Conservation (phyloP, 805 yeast species). For the Yarrowia divulgata region DNA sequence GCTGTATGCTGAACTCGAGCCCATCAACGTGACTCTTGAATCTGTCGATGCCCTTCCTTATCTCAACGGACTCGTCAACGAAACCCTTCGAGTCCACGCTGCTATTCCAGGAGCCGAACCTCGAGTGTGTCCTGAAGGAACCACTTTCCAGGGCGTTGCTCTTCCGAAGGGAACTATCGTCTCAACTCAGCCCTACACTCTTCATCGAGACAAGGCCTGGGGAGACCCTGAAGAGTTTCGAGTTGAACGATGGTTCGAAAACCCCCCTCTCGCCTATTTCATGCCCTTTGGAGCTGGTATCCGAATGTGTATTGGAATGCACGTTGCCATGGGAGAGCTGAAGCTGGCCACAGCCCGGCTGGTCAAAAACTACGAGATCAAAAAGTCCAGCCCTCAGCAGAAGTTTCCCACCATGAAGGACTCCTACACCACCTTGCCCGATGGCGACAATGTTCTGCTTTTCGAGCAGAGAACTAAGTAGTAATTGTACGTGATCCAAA, state of each 20-base stretch:
- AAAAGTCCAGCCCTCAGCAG: conserved; percentile 4
- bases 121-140: conserved; percentile 15
- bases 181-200: conserved; percentile 18
- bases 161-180: conserved; percentile 15
- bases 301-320: conserved; percentile 77
- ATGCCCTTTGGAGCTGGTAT: conserved; percentile 78
- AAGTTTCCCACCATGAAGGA: conserved; percentile 24
- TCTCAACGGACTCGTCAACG: conserved; percentile 17
- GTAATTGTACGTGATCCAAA: not conserved
- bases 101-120: conserved; percentile 28
- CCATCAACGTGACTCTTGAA: conserved; percentile 1
- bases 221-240: conserved; percentile 7
- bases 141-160: not conserved
- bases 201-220: conserved; percentile 21
- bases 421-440: conserved; percentile 16
- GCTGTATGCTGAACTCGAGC: conserved; percentile 19
- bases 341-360: conserved; percentile 63
- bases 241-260: conserved; percentile 54
- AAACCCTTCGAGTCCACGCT: conserved; percentile 22
- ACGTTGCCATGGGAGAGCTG: conserved; percentile 71
- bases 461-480: conserved; percentile 1
- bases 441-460: conserved; percentile 5
- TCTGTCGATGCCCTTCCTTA: conserved; percentile 13
- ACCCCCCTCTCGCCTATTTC: conserved; percentile 56
- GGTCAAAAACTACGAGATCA: conserved; percentile 10